phyloP scores from a whole-genome alignment of 495 filamentous ascomycete species.

The Xylaria intraflava region DNA sequence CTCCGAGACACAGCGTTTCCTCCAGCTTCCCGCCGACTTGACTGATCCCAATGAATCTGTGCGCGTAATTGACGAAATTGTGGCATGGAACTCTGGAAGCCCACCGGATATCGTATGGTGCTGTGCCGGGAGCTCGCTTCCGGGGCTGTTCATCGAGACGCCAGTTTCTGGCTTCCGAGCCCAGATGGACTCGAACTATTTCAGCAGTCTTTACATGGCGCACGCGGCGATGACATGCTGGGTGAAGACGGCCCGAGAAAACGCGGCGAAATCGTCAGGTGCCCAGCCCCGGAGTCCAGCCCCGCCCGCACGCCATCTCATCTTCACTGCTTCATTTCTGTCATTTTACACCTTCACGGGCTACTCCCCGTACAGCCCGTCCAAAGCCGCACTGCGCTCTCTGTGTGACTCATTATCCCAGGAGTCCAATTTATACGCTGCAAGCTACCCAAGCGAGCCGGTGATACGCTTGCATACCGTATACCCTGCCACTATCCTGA shows the following conservation, averaged over 20 bases:
- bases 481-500: neutral
- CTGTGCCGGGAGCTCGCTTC: constrained; percentile 62
- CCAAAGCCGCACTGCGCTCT: constrained; percentile 78
- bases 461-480: neutral
- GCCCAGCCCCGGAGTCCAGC: no score
- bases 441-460: constrained; percentile 22
- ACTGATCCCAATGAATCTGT: constrained; percentile 52
- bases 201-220: constrained; percentile 69
- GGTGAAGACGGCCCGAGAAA: constrained; percentile 32
- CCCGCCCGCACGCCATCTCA: constrained; percentile 55
- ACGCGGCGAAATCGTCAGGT: no score
- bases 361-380: constrained; percentile 72
- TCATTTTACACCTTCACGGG: constrained; percentile 70
- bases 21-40: constrained; percentile 69
- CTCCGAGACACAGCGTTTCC: constrained; percentile 59
- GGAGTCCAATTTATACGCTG: constrained; percentile 71
- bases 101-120: constrained; percentile 81
- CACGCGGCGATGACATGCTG: constrained; percentile 52
- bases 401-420: constrained; percentile 75
- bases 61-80: constrained; percentile 59
- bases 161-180: constrained; percentile 50
- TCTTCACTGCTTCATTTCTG: constrained; percentile 72
- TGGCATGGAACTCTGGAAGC: constrained; percentile 61
- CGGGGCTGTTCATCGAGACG: constrained; percentile 67
- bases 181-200: constrained; percentile 83